Conservation (phyloP, 106 monocot species). For the Dendrobium chrysotoxum region DNA sequence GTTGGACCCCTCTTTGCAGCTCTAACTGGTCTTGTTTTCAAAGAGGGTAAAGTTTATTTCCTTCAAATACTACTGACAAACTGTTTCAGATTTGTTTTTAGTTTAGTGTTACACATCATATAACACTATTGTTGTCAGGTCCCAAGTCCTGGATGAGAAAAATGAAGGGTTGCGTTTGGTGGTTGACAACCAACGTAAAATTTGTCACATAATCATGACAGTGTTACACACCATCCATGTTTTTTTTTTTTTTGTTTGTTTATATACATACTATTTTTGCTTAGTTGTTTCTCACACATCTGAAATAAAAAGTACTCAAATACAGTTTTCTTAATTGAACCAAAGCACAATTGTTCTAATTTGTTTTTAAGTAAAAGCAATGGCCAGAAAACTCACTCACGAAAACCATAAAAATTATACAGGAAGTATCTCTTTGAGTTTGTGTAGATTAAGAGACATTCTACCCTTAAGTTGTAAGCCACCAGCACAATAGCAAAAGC, state of each 20-base stretch:
- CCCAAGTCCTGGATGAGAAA: too few relatives aligned
- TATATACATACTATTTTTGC: neutral
- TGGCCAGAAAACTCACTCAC: neutral
- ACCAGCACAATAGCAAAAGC: too few relatives aligned
- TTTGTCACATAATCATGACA: neutral
- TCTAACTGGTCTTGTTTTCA: slow-evolving; percentile 90
- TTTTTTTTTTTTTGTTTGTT: neutral
- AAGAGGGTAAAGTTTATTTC: slow-evolving; percentile 56
- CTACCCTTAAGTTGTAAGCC: neutral
- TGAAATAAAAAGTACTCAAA: neutral
- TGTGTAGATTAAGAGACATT: neutral
- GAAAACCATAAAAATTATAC: neutral
- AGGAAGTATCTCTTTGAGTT: neutral
- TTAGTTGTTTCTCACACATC: neutral
- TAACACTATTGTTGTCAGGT: too few relatives aligned
- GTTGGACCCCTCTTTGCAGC: slow-evolving; percentile 93
- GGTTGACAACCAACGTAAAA: too few relatives aligned
- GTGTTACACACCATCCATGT: neutral
- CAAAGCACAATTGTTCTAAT: neutral
- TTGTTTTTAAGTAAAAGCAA: neutral
- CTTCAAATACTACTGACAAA: neutral
- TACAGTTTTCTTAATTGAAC: neutral
- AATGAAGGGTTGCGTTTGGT: too few relatives aligned
- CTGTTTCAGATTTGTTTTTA: neutral
- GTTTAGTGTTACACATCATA: neutral